Evolutionary conservation across 1,284 basidiomycete species (phyloP).

Genomic region (Schizophyllum amplum): DNA sequence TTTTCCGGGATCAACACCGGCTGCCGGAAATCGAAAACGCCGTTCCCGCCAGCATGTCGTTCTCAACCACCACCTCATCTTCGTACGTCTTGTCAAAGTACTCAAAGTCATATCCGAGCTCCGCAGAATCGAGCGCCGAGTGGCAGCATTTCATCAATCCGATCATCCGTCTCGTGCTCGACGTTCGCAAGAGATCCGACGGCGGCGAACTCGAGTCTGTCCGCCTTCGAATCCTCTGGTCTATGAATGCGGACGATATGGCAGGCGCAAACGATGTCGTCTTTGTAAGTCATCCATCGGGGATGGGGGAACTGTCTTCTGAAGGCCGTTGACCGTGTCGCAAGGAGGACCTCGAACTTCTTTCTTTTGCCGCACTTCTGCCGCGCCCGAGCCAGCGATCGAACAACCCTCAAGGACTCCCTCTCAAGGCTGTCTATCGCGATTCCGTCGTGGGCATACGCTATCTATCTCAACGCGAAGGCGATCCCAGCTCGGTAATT

Average conservation of each 20-base stretch:
- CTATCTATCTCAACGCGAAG: conserved; percentile 47
- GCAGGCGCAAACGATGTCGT: conserved; percentile 42
- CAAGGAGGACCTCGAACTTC: conserved; percentile 68
- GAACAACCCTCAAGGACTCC: conserved; percentile 40
- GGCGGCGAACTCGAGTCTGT: conserved; percentile 48
- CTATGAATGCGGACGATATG: conserved; percentile 32
- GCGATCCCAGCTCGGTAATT: conserved; percentile 23
- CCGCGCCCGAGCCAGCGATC: conserved; percentile 18
- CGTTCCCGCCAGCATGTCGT: background rate
- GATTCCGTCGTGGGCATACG: conserved; percentile 65
- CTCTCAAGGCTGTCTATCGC: conserved; percentile 69
- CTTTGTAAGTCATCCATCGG: conserved; percentile 42
- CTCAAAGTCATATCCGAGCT: background rate
- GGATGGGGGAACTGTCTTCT: background rate
- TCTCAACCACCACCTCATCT: background rate
- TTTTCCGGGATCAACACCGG: too few species aligned
- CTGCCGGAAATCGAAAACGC: too few species aligned
- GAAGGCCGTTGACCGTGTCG: background rate
- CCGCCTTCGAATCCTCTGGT: conserved; percentile 57
- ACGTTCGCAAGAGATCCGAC: conserved; percentile 39
- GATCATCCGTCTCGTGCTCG: conserved; percentile 51
- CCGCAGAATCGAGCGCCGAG: conserved; percentile 27
- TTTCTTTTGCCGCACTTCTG: conserved; percentile 47
- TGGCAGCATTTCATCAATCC: conserved; percentile 77
- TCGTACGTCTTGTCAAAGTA: background rate